phyloP scores from a whole-genome alignment of 306 rosid genomes.

The Dalbergia oliveri region DNA sequence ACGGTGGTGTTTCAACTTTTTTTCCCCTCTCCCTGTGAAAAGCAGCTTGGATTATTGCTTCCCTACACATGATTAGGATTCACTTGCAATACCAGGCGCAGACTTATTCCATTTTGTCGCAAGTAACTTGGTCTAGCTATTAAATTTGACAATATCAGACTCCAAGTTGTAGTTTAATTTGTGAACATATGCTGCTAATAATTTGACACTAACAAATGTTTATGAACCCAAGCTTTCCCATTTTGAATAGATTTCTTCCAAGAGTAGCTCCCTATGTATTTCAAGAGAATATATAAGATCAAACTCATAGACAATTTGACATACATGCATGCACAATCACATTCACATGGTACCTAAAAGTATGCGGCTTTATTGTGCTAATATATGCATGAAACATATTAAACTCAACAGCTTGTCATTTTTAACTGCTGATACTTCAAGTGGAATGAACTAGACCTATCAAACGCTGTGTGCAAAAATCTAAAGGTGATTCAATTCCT shows the following conservation, averaged over 20 bases:
- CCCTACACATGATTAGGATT: background rate
- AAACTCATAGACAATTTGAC: background rate
- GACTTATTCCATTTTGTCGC: background rate
- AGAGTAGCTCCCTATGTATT: too few species aligned
- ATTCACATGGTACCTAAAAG: background rate
- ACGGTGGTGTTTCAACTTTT: background rate
- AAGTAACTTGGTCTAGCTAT: background rate
- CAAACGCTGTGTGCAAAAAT: background rate
- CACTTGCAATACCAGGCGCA: background rate
- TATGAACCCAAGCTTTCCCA: too few species aligned
- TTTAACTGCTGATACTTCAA: background rate
- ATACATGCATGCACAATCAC: background rate
- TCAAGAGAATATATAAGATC: background rate
- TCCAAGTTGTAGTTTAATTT: background rate
- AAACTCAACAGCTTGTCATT: background rate
- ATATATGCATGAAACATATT: background rate
- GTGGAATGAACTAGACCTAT: background rate
- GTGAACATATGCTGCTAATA: background rate
- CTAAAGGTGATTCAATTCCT: background rate
- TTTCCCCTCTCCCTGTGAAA: background rate
- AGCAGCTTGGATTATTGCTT: constrained; percentile 32
- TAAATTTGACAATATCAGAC: constrained; percentile 5
- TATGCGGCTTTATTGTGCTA: background rate
- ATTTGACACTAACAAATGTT: too few species aligned
- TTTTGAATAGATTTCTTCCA: too few species aligned